Conservation (phyloP, 2,329 filamentous ascomycete genomes). For the Verruconis gallopava region DNA sequence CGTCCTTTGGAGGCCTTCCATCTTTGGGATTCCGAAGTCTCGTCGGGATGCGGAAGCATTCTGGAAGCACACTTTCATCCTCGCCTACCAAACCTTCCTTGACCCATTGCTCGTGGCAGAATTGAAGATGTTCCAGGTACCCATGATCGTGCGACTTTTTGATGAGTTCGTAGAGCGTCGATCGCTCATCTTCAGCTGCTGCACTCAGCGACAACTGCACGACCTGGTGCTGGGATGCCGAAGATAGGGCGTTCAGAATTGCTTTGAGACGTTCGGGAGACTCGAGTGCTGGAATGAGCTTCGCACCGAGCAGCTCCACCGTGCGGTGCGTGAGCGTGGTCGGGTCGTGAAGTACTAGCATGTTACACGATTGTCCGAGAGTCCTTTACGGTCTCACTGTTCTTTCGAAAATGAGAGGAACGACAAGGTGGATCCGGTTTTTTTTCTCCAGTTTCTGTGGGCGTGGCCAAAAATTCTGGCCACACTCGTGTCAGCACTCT, state of each 20-base stretch:
- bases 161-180: not conserved
- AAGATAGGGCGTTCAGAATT: slow-evolving; percentile 3
- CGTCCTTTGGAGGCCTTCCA: slow-evolving; percentile 10
- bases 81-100: slow-evolving; percentile 11
- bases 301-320: slow-evolving; percentile 6
- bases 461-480: too few relatives aligned
- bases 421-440: too few relatives aligned
- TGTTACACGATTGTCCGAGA: too few relatives aligned
- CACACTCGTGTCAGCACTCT: too few relatives aligned
- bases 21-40: not conserved
- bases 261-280: slow-evolving; percentile 8
- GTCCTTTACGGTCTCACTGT: too few relatives aligned
- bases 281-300: slow-evolving; percentile 8
- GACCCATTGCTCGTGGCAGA: not conserved
- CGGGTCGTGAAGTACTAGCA: slow-evolving; percentile 8
- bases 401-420: too few relatives aligned
- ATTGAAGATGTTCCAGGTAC: slow-evolving; percentile 6
- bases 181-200: not conserved
- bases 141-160: not conserved
- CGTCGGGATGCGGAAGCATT: slow-evolving; percentile 14
- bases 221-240: slow-evolving; percentile 4
- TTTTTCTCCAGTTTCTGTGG: too few relatives aligned
- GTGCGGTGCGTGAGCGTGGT: slow-evolving; percentile 6
- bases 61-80: slow-evolving; percentile 15
- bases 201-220: not conserved